A percentile compares a stretch with the other conserved stretches of the same genome.
Evolutionary conservation across 1,139 yeast species (phyloP).

Genomic region (Suhomyces bolitotheri): DNA sequence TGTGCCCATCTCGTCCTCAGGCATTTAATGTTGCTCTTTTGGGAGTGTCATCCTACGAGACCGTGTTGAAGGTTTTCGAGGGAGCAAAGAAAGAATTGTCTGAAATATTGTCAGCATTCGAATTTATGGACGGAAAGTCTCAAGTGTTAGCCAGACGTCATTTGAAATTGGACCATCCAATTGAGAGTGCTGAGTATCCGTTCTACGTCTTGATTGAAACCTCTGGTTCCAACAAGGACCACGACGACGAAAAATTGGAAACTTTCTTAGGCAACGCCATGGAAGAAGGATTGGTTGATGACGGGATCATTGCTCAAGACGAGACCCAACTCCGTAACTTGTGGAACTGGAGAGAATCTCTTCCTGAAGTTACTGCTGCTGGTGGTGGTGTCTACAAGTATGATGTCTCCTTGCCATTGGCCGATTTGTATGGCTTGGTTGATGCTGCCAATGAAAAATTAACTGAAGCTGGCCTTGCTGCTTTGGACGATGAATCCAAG

Average conservation of each 20-base stretch:
- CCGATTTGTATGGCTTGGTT: conserved; percentile 76
- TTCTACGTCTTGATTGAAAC: conserved; percentile 92
- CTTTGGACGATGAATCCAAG: conserved; percentile 58
- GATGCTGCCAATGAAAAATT: conserved; percentile 67
- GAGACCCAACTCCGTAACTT: conserved; percentile 78
- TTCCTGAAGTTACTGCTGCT: conserved; percentile 84
- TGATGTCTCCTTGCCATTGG: conserved; percentile 87
- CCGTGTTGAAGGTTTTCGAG: conserved; percentile 78
- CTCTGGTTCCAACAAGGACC: conserved; percentile 87
- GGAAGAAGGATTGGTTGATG: conserved; percentile 80
- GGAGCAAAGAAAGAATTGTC: conserved; percentile 77
- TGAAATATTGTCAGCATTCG: conserved; percentile 90
- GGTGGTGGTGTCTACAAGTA: conserved; percentile 96
- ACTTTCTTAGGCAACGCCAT: conserved; percentile 77
- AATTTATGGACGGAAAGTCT: conserved; percentile 84
- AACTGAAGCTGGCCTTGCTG: conserved; percentile 56
- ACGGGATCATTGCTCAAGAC: conserved; percentile 96
- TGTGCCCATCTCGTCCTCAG: conserved; percentile 91
- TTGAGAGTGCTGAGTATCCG: conserved; percentile 73
- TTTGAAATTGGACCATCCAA: conserved; percentile 65
- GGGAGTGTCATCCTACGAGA: conserved; percentile 78
- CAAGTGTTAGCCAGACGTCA: conserved; percentile 63
- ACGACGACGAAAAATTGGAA: conserved; percentile 77
- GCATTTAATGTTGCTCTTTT: conserved; percentile 86
- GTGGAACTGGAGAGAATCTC: conserved; percentile 95